Evolutionary conservation across 345 rosid genomes (phyloP).

Genomic region (Ceriops decandra): DNA sequence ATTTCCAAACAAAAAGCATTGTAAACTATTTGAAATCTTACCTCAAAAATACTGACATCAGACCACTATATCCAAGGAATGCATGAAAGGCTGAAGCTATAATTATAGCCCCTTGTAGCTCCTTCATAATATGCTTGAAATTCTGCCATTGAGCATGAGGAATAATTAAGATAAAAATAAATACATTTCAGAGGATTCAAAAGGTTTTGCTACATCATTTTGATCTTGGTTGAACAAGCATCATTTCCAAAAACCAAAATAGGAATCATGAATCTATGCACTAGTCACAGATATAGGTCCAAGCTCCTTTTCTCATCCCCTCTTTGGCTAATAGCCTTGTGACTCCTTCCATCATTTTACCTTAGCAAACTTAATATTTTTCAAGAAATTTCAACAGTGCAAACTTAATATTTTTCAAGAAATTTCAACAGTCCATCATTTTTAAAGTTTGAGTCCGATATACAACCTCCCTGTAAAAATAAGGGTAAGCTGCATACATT

Average conservation of each 20-base stretch:
- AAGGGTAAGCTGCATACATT: too few relatives aligned
- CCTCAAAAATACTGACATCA: conserved; percentile 67
- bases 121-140: conserved; percentile 95
- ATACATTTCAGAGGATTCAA: background rate
- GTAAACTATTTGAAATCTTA: conserved; percentile 22
- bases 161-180: conserved; percentile 10
- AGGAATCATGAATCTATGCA: background rate
- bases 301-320: background rate
- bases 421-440: background rate
- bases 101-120: conserved; percentile 86
- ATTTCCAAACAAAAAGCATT: background rate
- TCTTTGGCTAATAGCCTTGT: background rate
- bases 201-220: background rate
- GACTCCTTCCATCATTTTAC: background rate
- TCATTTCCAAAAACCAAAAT: background rate
- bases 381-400: background rate
- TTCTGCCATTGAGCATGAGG: conserved; percentile 43
- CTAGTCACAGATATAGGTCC: background rate
- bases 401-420: background rate
- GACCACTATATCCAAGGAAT: conserved; percentile 86
- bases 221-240: background rate
- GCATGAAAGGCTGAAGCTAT: conserved; percentile 86
- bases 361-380: background rate
- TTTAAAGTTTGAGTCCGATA: too few relatives aligned
- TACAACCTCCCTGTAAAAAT: too few relatives aligned